These are phyloP conservation scores for Uronychia setigera DNA, from an alignment of 73 alveolate genomes.

Conservation along the genomic window DNA sequence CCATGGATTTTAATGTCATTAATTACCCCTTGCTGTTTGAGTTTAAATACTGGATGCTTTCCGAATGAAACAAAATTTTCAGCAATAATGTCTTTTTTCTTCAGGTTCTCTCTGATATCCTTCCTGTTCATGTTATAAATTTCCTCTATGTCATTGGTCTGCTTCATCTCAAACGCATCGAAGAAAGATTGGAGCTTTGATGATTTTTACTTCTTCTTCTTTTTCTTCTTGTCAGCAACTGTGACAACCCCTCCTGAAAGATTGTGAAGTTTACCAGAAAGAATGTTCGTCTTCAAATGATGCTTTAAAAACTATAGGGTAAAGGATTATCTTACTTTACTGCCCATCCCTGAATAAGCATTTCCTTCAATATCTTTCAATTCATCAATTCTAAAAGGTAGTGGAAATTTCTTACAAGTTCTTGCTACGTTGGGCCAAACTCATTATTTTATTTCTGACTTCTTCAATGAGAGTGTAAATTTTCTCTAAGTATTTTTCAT, in stretches of 20 bases:
- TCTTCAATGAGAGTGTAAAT: neutral
- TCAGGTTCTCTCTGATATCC: neutral
- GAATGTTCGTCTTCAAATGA: neutral
- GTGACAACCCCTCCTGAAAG: neutral
- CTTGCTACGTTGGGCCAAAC: neutral
- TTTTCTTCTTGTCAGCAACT: neutral
- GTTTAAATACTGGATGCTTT: no score
- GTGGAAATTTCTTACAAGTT: neutral
- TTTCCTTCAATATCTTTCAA: neutral
- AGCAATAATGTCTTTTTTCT: neutral
- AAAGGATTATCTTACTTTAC: neutral
- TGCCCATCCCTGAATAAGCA: slow-evolving; percentile 11
- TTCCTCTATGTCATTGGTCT: neutral
- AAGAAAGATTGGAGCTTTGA: neutral
- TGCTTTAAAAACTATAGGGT: neutral
- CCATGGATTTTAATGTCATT: no score
- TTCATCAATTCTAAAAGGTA: neutral
- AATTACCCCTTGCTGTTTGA: no score
- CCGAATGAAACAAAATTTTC: neutral
- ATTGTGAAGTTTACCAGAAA: neutral
- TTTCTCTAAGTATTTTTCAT: neutral
- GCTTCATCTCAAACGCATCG: neutral
- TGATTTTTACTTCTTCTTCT: neutral
- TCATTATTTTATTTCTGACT: neutral
- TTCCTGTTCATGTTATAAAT: neutral